These are phyloP conservation scores for Trifolium dubium DNA, from an alignment of 306 rosid genomes.

Conservation along the genomic window DNA sequence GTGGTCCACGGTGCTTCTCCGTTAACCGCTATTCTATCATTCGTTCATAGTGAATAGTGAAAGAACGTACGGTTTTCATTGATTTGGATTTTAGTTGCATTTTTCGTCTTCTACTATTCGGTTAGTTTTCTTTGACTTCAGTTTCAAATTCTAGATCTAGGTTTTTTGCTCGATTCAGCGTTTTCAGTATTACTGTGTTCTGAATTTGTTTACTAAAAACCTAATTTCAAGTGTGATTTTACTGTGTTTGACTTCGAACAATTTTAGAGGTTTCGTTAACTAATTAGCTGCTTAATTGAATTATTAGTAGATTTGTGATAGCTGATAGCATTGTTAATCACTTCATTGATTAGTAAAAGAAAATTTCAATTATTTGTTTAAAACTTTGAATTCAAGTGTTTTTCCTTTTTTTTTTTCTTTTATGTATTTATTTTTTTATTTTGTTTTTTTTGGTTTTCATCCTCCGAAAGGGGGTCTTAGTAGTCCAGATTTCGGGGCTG, in stretches of 20 bases:
- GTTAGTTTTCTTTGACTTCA: constrained; percentile 40
- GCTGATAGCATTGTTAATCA: background rate
- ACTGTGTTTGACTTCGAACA: background rate
- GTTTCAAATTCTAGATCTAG: constrained; percentile 49
- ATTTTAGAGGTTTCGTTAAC: background rate
- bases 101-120: constrained; percentile 29
- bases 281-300: constrained; percentile 8
- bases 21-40: too few species aligned
- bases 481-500: too few species aligned
- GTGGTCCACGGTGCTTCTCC: background rate
- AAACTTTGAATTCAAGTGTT: background rate
- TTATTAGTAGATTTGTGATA: constrained; percentile 16
- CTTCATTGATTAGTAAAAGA: background rate
- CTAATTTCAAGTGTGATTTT: background rate
- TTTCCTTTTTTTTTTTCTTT: background rate
- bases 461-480: too few species aligned
- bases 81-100: constrained; percentile 37
- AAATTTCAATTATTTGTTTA: background rate
- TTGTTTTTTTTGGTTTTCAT: too few species aligned
- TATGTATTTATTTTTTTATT: background rate
- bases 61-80: background rate
- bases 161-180: background rate
- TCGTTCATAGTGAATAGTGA: too few species aligned
- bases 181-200: background rate
- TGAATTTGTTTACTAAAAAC: background rate